Base-by-base conservation (phyloP, 345 rosid species). In the Geranium rotundifolium region DNA sequence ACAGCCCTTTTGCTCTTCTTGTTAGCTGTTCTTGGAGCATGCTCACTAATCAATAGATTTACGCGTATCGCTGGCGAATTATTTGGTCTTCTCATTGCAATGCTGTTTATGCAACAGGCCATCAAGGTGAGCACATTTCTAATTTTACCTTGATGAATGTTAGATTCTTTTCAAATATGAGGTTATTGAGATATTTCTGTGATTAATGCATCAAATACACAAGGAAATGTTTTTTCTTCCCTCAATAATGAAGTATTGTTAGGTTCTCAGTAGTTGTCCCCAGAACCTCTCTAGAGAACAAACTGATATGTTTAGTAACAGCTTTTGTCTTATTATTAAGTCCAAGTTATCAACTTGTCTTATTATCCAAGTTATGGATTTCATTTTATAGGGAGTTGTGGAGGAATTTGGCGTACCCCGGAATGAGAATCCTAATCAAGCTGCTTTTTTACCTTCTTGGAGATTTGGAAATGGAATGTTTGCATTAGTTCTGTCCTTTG, bases 91-190 rank as follows among this genome's bases (percentile, higher is more conserved):
- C 87, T 83, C 56, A 83, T 83, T 66, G 85, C 87, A 61, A 83
- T 83, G 80, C 83, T 83, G 57, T 83, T 80, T 64, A 80, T 78
- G 85, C 83, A 83, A 75, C 87, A 83, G 67, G 87, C 87, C 6
- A 80, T 83, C 59, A 77, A 77, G 71, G 87, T 83, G 65, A 75
- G 76, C 64, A 31, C 17, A 19, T 69, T 56, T 46, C 56, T 16
- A 39, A 54, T 29, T 12, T 60, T 49, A 23, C 61, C 12, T 59
- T 59, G 10, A 34, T 34, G 3, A 34, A 20, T 20, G 15, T 46
- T 17, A 16, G 31, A 57, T 29, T 14, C 16, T 60, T 46, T 56
- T 60, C 3, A 56, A 29, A 46, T n/a, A 31, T 57, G 30, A 19
- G 34, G 50, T 34, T 13, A 13, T 57, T 63, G 29, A 30, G 29